Evolutionary conservation across 495 filamentous ascomycete species (phyloP), one percentile per base, ranked within the genome.

Genomic region (Penicillium taxi): DNA sequence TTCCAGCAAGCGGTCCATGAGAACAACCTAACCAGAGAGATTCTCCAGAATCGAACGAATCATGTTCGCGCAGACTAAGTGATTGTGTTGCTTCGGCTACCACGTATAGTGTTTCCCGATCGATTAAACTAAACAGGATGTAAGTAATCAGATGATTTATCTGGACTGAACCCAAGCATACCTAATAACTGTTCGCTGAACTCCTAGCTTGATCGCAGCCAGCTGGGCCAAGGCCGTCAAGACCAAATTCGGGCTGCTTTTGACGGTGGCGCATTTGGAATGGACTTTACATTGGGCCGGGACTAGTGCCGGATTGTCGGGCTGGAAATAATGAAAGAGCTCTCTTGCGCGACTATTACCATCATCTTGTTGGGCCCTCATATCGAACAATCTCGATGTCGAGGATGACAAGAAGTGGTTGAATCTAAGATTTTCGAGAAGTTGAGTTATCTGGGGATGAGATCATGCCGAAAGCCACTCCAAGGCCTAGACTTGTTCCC

Each of bases 11-110:
- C n/a, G 59, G 47, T 0, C 65, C 63, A 29, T 41, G 48, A 12
- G 50, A 53, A 37, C 62, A 69, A 2, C 68, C 68, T 41, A 67
- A 53, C 67, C 66, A 72, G 16, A 72, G 51, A 1, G 50, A 56
- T 44, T 74, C 68, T 13, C 53, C 66, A 9, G 50, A 52, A 9
- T 47, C 55, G 16, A 51, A 54, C 16, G 49, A 44, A 8, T 37
- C 35, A 33, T 39, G 61, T 31, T 69, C 53, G 3, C 45, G 41
- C 5, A 74, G 44, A 30, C 60, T 50, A 6, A 72, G 37, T 5
- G 67, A 69, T 44, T 60, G 67, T 9, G 70, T 68, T 13, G 58
- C 50, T 39, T 74, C 70, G 8, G 67, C 67, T 29, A 72, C 53
- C 26, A 70, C 67, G 35, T 72, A 72, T 37, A 72, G 70, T 11